phyloP scores from a whole-genome alignment of 306 rosid genomes.

The Malus sieversii region DNA sequence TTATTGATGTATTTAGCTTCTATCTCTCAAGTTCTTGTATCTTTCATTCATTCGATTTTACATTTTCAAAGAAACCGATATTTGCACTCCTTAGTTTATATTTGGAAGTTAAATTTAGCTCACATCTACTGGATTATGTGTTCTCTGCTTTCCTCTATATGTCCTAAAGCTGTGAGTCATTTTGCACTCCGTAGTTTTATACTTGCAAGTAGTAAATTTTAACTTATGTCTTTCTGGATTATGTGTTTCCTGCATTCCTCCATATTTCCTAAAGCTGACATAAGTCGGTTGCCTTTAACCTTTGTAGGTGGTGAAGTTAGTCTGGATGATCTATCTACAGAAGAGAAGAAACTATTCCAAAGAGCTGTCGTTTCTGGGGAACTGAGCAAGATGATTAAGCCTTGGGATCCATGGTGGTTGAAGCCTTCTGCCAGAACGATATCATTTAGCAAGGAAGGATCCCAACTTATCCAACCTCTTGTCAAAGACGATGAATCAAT shows the following conservation, averaged over 20 bases:
- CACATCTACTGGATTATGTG: no score
- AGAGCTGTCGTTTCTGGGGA: constrained; percentile 85
- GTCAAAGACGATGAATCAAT: constrained; percentile 19
- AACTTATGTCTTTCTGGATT: not conserved
- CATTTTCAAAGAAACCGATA: not conserved
- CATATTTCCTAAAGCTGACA: constrained; percentile 19
- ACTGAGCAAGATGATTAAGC: constrained; percentile 79
- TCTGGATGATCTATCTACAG: constrained; percentile 67
- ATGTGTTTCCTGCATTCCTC: not conserved
- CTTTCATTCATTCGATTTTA: not conserved
- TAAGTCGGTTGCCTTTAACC: not conserved
- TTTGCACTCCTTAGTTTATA: no score
- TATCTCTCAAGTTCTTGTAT: not conserved
- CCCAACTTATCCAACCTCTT: constrained; percentile 66
- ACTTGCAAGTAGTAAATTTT: not conserved
- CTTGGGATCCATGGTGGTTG: constrained; percentile 99
- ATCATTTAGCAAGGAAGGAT: constrained; percentile 70
- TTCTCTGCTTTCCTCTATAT: no score
- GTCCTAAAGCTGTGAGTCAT: no score
- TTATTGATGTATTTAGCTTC: not conserved
- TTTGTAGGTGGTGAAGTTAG: constrained; percentile 60
- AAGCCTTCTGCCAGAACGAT: constrained; percentile 61
- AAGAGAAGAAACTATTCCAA: constrained; percentile 72
- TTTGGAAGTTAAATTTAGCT: no score
- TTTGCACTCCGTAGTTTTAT: not conserved